phyloP scores from a whole-genome alignment of 129 eudicot species.

The Artemisia argyi region DNA sequence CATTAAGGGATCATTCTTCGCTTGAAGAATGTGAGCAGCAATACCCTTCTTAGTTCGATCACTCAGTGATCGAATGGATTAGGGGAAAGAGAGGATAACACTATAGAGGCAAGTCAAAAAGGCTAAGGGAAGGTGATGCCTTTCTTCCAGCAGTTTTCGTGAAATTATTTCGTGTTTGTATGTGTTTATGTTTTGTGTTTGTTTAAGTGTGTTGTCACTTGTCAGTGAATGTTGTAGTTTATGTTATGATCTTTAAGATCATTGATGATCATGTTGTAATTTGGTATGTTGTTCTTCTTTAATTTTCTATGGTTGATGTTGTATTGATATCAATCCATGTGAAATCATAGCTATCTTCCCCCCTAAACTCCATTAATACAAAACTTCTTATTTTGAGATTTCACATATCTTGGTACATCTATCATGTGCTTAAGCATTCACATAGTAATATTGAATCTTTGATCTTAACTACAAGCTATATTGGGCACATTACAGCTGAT shows the following conservation, averaged over 20 bases:
- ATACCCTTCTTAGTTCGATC: constrained; percentile 22
- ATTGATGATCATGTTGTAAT: constrained; percentile 21
- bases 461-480: constrained; percentile 14
- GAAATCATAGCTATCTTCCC: constrained; percentile 19
- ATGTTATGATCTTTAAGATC: constrained; percentile 20
- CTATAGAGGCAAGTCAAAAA: constrained; percentile 73
- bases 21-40: constrained; percentile 4
- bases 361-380: constrained; percentile 8
- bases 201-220: constrained; percentile 12
- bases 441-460: not conserved
- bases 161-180: constrained; percentile 16
- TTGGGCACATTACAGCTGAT: constrained; percentile 1
- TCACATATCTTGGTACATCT: constrained; percentile 8
- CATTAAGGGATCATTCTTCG: not conserved
- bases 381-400: constrained; percentile 16
- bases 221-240: constrained; percentile 10
- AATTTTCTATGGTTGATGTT: constrained; percentile 21
- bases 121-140: constrained; percentile 99
- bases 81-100: constrained; percentile 18
- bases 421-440: not conserved
- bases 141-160: constrained; percentile 70
- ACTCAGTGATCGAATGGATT: constrained; percentile 32
- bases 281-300: constrained; percentile 22
- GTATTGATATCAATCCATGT: constrained; percentile 26
- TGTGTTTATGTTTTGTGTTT: constrained; percentile 12